Evolutionary conservation across 768 basidiomycete species (phyloP).

Genomic region (Suillus cothurnatus): DNA sequence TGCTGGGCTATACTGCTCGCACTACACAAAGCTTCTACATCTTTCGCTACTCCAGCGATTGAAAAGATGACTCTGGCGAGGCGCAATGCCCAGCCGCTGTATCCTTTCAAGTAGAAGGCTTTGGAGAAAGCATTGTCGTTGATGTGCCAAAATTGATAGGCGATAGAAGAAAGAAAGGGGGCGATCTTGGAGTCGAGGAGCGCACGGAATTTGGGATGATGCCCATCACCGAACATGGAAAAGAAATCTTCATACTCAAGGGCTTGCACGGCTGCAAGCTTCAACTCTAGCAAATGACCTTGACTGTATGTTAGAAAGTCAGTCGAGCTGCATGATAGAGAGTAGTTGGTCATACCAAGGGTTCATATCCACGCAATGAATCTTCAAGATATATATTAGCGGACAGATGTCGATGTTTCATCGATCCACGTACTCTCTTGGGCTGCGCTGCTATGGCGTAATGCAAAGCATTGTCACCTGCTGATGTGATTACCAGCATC

Average conservation of each 20-base stretch:
- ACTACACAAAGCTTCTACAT: conserved; percentile 57
- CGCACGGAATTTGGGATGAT: conserved; percentile 56
- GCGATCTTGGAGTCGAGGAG: conserved; percentile 64
- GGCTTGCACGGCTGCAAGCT: conserved; percentile 63
- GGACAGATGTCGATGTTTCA: background rate
- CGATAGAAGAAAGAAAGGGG: conserved; percentile 67
- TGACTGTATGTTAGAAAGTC: conserved; percentile 42
- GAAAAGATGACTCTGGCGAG: conserved; percentile 59
- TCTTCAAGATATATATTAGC: conserved; percentile 29
- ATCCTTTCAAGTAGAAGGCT: conserved; percentile 70
- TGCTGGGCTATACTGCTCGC: conserved; percentile 60
- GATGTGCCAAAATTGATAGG: conserved; percentile 78
- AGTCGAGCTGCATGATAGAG: background rate
- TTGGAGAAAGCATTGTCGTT: conserved; percentile 50
- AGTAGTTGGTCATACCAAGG: conserved; percentile 43
- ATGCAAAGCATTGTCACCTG: conserved; percentile 80
- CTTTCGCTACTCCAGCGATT: conserved; percentile 57
- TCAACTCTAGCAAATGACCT: conserved; percentile 78
- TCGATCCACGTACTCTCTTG: conserved; percentile 41
- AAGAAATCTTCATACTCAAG: conserved; percentile 66
- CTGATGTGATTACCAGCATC: conserved; percentile 74
- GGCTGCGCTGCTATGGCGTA: conserved; percentile 71
- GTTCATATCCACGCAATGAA: conserved; percentile 78
- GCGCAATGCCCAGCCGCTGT: conserved; percentile 68
- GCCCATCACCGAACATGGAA: conserved; percentile 66